A percentile compares a stretch with the other conserved stretches of the same genome.
phyloP scores from a whole-genome alignment of 2,329 filamentous ascomycete species.

The Diatrype stigma region DNA sequence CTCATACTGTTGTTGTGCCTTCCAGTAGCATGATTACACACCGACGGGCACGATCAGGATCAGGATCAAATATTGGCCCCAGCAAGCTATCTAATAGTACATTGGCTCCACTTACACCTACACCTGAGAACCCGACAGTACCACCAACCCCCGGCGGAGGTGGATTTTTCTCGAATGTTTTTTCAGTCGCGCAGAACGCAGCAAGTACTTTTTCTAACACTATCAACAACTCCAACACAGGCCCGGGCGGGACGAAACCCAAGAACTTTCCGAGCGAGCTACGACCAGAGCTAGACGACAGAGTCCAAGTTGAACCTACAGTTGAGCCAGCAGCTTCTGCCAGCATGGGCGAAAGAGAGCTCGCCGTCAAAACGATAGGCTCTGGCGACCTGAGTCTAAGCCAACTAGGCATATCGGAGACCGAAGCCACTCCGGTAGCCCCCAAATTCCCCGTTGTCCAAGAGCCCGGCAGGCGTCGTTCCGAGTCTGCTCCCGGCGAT shows the following conservation, averaged over 20 bases:
- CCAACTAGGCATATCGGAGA: slow-evolving; percentile 74
- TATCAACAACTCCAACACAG: slow-evolving; percentile 62
- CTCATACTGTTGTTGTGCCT: slow-evolving; percentile 57
- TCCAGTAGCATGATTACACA: slow-evolving; percentile 72
- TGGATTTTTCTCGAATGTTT: slow-evolving; percentile 90
- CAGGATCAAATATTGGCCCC: slow-evolving; percentile 53
- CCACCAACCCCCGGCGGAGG: slow-evolving; percentile 47
- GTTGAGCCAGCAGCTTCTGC: slow-evolving; percentile 35
- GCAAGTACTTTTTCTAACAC: slow-evolving; percentile 71
- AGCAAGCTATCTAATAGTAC: slow-evolving; percentile 84
- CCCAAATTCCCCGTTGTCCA: slow-evolving; percentile 43
- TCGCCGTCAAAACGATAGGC: slow-evolving; percentile 84
- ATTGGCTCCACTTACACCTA: slow-evolving; percentile 69
- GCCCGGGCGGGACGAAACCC: slow-evolving; percentile 46
- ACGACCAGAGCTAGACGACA: slow-evolving; percentile 29
- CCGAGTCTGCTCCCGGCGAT: slow-evolving; percentile 57
- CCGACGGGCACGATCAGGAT: slow-evolving; percentile 49
- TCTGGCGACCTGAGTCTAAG: slow-evolving; percentile 84
- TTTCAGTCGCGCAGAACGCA: slow-evolving; percentile 90
- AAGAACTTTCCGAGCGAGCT: slow-evolving; percentile 31
- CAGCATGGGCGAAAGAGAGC: slow-evolving; percentile 57
- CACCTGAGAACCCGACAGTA: slow-evolving; percentile 55
- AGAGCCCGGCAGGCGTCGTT: slow-evolving; percentile 46
- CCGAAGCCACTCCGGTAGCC: slow-evolving; percentile 51
- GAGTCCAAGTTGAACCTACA: slow-evolving; percentile 41